phyloP scores from a whole-genome alignment of 2,329 filamentous ascomycete genomes.

The Colletotrichum simmondsii region DNA sequence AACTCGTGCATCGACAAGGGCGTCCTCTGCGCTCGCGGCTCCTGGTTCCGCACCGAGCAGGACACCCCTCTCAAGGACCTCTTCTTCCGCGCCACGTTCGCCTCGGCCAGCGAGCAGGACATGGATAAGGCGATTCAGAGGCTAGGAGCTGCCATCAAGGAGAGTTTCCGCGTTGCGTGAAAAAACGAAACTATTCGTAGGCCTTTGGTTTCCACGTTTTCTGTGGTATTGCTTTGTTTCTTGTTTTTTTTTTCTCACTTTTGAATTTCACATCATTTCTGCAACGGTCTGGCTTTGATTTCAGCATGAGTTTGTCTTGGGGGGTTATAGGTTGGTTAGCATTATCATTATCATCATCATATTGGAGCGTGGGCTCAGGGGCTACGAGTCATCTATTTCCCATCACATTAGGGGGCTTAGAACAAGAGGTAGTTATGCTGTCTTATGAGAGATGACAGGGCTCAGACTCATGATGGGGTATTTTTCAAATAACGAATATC shows the following conservation, averaged over 20 bases:
- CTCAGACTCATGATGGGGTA: not conserved
- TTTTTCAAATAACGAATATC: not conserved
- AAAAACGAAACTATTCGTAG: too few relatives aligned
- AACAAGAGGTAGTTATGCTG: not conserved
- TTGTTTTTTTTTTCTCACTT: not conserved
- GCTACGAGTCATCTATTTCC: not conserved
- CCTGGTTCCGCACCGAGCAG: slow-evolving; percentile 88
- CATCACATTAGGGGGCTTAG: not conserved
- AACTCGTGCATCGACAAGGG: slow-evolving; percentile 78
- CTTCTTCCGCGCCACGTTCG: slow-evolving; percentile 92
- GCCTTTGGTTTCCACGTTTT: too few relatives aligned
- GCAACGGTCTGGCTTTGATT: not conserved
- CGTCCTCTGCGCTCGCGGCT: slow-evolving; percentile 84
- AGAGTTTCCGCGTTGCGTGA: slow-evolving; percentile 57
- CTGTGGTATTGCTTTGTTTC: not conserved
- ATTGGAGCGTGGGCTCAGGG: not conserved
- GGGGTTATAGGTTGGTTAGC: not conserved
- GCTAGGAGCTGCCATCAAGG: slow-evolving; percentile 79
- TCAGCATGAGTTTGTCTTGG: not conserved
- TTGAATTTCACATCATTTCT: too few relatives aligned
- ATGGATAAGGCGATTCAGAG: slow-evolving; percentile 79
- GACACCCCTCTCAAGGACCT: slow-evolving; percentile 69
- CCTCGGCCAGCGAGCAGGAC: slow-evolving; percentile 77
- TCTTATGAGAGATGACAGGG: not conserved
- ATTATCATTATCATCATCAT: not conserved